Base-by-base conservation (phyloP, 148 eudicot species). In the Heliamphora exappendiculata region DNA sequence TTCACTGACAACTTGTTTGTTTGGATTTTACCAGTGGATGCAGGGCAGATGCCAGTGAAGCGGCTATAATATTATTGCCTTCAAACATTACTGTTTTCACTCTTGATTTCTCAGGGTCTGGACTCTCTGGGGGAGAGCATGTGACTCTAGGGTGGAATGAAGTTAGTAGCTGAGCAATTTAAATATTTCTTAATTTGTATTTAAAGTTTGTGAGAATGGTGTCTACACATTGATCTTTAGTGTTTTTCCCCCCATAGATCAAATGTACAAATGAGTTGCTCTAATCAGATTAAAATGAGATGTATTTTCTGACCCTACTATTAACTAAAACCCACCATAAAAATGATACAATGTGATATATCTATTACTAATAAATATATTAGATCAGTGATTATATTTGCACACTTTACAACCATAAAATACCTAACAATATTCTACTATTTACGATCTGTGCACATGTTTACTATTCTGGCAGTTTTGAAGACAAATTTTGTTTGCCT, bases 1-100 rank as follows among this genome's bases (percentile, higher is more conserved):
- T 75, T 72, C 51, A 49, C 85, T 78, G 80, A 81, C 64, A 47
- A 57, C 65, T 33, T 64, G 44, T 77, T 76, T 70, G 42, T 80
- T 71, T 66, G 82, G 34, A 57, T 82, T 79, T 76, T 39, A 68
- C 70, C 89, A 95, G 99, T 85, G 99, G 99, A 78, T 95, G 97
- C 88, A 86, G 99, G 85, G 89, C 94, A 77, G 99, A 95, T 88
- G 99, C 97, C 44, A 95, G 98, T 81, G 99, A 95, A 87, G 99
- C 97, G 72, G 99, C 99, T 78, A 85, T 93, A 57, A 91, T 95
- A 78, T 85, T 95, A 82, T 82, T 95, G 89, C 99, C 97, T 37
- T 87, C 90, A 76, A 95, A 95, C 76, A 91, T 95, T 47, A 86
- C 93, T 44, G 91, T 89, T 60, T 89, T 89, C 75, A 84, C 93